phyloP scores from a whole-genome alignment of 345 rosid species.

The Salix suchowensis region DNA sequence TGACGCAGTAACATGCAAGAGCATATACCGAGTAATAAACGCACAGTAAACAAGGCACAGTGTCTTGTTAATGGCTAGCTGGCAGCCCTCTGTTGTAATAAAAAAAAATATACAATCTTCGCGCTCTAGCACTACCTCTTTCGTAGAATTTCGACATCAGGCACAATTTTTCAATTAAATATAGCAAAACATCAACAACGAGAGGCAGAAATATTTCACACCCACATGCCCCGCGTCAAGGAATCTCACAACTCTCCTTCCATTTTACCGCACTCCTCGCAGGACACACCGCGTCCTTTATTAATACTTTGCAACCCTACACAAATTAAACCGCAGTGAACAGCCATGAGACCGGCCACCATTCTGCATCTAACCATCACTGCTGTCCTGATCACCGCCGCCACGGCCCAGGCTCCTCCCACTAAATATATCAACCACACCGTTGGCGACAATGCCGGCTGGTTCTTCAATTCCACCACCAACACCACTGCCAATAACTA shows the following conservation, averaged over 20 bases:
- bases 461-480: slow-evolving; percentile 47
- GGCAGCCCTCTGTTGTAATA: too few relatives aligned
- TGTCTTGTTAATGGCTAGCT: too few relatives aligned
- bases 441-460: slow-evolving; percentile 48
- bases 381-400: slow-evolving; percentile 30
- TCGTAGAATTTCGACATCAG: not conserved
- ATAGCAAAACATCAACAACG: not conserved
- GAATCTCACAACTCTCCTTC: not conserved
- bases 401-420: slow-evolving; percentile 17
- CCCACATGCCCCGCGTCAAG: not conserved
- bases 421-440: slow-evolving; percentile 46
- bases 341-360: slow-evolving; percentile 19
- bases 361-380: slow-evolving; percentile 20
- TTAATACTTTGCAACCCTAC: not conserved
- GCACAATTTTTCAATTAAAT: not conserved
- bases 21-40: too few relatives aligned
- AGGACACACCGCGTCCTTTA: not conserved
- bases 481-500: slow-evolving; percentile 45
- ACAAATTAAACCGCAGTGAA: not conserved
- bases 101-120: not conserved
- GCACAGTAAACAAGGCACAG: too few relatives aligned
- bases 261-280: not conserved
- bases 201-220: not conserved
- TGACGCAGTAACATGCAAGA: too few relatives aligned
- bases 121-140: not conserved